Evolutionary conservation across 345 rosid genomes (phyloP).

Genomic region (Gossypium raimondii): DNA sequence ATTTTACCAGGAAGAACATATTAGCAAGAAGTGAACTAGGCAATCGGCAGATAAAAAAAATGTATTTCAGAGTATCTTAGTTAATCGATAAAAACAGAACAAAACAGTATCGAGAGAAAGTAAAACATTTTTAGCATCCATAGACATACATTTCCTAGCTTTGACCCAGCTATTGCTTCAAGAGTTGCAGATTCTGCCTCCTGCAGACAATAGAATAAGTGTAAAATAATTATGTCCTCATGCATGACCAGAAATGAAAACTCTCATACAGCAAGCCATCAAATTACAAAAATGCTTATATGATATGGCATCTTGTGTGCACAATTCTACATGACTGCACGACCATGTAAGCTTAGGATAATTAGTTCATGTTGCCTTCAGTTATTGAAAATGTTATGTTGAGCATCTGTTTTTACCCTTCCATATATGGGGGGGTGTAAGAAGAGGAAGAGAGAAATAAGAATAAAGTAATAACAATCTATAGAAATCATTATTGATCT

Average conservation of each 20-base stretch:
- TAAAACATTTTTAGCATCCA: neutral
- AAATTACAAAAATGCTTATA: neutral
- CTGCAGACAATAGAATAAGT: slow-evolving; percentile 32
- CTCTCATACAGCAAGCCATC: neutral
- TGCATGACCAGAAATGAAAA: neutral
- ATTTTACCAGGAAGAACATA: neutral
- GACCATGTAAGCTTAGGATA: neutral
- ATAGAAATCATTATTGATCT: neutral
- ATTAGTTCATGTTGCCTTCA: slow-evolving; percentile 7
- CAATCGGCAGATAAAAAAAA: neutral
- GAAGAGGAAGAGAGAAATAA: neutral
- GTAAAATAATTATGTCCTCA: neutral
- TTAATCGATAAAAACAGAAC: neutral
- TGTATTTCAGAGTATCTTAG: neutral
- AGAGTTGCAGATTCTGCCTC: slow-evolving; percentile 89
- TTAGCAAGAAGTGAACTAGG: neutral
- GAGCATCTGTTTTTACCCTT: neutral
- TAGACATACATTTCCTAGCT: slow-evolving; percentile 70
- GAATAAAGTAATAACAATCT: neutral
- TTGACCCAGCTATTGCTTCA: slow-evolving; percentile 81
- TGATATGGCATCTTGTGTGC: neutral
- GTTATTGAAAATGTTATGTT: neutral
- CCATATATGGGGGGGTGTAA: neutral
- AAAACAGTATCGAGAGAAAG: neutral
- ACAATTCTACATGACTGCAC: neutral